These are phyloP conservation scores for Eremomyces bilateralis DNA, from an alignment of 495 filamentous ascomycete species.

Conservation along the genomic window DNA sequence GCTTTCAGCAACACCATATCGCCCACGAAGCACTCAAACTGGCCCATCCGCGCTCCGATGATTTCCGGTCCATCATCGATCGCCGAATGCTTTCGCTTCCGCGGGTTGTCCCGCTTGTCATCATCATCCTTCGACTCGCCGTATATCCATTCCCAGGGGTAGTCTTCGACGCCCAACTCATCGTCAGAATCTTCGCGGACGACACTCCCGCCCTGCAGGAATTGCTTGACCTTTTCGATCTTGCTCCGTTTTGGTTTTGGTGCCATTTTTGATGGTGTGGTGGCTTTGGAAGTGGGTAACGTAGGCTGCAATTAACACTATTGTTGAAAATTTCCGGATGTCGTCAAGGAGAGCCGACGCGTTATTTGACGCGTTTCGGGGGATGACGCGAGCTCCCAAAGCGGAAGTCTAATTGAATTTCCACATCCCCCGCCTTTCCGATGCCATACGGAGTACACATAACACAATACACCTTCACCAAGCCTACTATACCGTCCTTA, in stretches of 20 bases:
- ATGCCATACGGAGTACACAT: too few species aligned
- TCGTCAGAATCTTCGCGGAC: conserved; percentile 76
- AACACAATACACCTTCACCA: too few species aligned
- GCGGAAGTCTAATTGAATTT: too few species aligned
- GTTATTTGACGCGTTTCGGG: too few species aligned
- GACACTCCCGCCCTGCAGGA: conserved; percentile 42
- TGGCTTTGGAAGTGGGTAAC: conserved; percentile 1
- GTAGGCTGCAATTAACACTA: too few species aligned
- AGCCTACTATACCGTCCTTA: too few species aligned
- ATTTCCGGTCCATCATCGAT: conserved; percentile 22
- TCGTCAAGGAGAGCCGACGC: too few species aligned
- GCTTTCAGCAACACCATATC: conserved; percentile 75
- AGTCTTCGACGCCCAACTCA: conserved; percentile 65
- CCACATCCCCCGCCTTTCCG: too few species aligned
- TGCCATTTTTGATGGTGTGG: conserved; percentile 4
- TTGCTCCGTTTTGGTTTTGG: conserved; percentile 10
- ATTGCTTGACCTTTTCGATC: conserved; percentile 29
- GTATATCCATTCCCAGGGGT: conserved; percentile 90
- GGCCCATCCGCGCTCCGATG: conserved; percentile 67
- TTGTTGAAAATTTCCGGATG: too few species aligned
- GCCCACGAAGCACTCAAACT: conserved; percentile 58
- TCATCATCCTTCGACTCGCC: conserved; percentile 10
- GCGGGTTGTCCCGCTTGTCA: background rate
- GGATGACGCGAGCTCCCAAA: too few species aligned
- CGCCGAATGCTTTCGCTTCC: conserved; percentile 10